Conservation (phyloP, 768 basidiomycete genomes). For the Amanita brunnescens region DNA sequence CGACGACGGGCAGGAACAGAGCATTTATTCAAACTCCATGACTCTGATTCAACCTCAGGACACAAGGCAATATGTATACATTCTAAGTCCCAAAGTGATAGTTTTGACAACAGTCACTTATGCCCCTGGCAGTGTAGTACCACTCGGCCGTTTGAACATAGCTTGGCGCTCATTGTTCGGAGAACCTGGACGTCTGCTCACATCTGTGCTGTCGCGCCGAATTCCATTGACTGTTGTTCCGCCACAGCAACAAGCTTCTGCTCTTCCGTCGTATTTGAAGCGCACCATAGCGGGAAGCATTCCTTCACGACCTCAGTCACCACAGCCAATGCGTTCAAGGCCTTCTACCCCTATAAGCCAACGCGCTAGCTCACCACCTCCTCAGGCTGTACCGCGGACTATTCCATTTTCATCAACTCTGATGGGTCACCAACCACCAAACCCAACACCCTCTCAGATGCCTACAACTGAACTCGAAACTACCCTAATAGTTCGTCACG, state of each 20-base stretch:
- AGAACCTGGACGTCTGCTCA: conserved; percentile 79
- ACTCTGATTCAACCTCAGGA: conserved; percentile 80
- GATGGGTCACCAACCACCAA: conserved; percentile 19
- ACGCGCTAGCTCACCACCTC: conserved; percentile 14
- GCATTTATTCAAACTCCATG: conserved; percentile 51
- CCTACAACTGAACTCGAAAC: conserved; percentile 40
- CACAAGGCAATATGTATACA: conserved; percentile 81
- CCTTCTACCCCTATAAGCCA: conserved; percentile 3
- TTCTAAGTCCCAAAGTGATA: conserved; percentile 47
- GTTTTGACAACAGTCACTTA: conserved; percentile 39
- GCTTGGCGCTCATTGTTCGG: conserved; percentile 82
- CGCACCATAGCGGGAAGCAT: conserved; percentile 31
- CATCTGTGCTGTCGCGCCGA: conserved; percentile 80
- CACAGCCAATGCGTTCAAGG: conserved; percentile 27
- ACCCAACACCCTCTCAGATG: conserved; percentile 12
- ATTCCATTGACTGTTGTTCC: conserved; percentile 47
- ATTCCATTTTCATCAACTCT: conserved; percentile 39
- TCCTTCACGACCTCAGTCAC: conserved; percentile 41
- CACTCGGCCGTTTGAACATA: conserved; percentile 83
- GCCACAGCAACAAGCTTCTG: conserved; percentile 49
- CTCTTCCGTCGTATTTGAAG: conserved; percentile 72
- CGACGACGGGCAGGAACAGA: conserved; percentile 17
- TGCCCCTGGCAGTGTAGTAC: conserved; percentile 61
- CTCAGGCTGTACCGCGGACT: conserved; percentile 44
- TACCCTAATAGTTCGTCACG: conserved; percentile 44